Percentiles rank a stretch among this genome's conserved stretches.
Conservation (phyloP, 768 basidiomycete species). For the Auricularia sp. region DNA sequence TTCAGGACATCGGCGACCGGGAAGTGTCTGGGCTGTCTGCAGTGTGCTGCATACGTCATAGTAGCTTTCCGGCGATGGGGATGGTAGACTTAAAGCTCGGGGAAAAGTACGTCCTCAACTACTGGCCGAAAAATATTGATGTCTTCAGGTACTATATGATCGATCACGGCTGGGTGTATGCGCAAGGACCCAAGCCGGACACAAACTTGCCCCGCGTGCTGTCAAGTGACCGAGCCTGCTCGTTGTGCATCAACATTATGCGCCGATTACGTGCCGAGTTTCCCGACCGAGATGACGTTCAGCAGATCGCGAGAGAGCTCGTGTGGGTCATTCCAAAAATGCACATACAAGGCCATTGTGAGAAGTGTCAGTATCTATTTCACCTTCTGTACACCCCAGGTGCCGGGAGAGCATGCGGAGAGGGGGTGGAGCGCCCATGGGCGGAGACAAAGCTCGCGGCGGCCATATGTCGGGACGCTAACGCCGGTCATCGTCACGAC, state of each 20-base stretch:
- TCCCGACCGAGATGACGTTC: not conserved
- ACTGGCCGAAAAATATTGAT: not conserved
- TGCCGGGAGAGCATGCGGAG: constrained; percentile 11
- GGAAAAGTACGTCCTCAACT: not conserved
- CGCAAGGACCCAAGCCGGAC: not conserved
- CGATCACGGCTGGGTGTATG: not conserved
- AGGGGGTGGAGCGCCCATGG: constrained; percentile 20
- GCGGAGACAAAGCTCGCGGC: constrained; percentile 9
- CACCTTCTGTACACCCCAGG: too few species aligned
- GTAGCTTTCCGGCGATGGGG: not conserved
- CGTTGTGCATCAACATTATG: not conserved
- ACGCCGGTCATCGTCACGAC: constrained; percentile 13
- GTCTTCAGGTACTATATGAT: not conserved
- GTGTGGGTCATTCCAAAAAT: not conserved
- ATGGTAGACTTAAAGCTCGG: not conserved
- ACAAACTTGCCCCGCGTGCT: not conserved
- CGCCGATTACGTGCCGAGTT: not conserved
- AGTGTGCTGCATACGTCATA: not conserved
- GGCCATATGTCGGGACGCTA: constrained; percentile 13
- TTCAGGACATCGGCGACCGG: not conserved
- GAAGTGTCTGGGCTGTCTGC: not conserved
- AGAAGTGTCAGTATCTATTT: not conserved
- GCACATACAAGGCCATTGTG: not conserved
- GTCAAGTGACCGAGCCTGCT: not conserved
- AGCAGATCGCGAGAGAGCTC: not conserved